Percentiles rank a stretch among this genome's conserved stretches.
Conservation (phyloP, 306 rosid genomes). For the Benincasa hispida region DNA sequence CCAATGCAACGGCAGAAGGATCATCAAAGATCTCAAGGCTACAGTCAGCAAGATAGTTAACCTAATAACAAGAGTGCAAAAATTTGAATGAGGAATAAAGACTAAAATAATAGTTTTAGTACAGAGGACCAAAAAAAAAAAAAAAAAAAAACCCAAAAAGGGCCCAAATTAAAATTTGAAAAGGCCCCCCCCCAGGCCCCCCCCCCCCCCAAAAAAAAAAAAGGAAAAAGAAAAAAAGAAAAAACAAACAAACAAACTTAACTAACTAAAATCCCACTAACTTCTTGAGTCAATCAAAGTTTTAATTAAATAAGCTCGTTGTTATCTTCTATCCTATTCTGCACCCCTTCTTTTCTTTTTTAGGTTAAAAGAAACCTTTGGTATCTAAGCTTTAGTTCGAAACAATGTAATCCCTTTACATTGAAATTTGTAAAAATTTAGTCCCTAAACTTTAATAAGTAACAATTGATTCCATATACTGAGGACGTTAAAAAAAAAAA, state of each 20-base stretch:
- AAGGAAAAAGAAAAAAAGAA: no score
- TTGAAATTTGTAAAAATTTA: no score
- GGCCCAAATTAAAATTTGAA: background rate
- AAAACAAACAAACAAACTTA: background rate
- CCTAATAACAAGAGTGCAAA: conserved; percentile 19
- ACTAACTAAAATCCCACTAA: no score
- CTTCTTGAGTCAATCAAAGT: background rate
- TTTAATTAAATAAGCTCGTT: background rate
- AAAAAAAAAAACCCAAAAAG: background rate
- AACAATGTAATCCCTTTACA: no score
- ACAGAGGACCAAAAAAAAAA: background rate
- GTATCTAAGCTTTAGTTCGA: no score
- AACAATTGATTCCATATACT: no score
- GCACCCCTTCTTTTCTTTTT: background rate
- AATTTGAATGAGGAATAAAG: background rate
- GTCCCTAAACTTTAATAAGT: no score
- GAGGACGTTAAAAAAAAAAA: no score
- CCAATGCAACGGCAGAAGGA: conserved; percentile 57
- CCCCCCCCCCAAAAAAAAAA: no score
- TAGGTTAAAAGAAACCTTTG: no score
- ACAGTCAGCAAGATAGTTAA: conserved; percentile 77
- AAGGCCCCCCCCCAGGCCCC: background rate
- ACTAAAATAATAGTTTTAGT: background rate
- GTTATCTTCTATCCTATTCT: background rate
- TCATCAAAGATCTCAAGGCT: conserved; percentile 89